Conservation (phyloP, 495 filamentous ascomycete genomes). For the Xylaria venustula region DNA sequence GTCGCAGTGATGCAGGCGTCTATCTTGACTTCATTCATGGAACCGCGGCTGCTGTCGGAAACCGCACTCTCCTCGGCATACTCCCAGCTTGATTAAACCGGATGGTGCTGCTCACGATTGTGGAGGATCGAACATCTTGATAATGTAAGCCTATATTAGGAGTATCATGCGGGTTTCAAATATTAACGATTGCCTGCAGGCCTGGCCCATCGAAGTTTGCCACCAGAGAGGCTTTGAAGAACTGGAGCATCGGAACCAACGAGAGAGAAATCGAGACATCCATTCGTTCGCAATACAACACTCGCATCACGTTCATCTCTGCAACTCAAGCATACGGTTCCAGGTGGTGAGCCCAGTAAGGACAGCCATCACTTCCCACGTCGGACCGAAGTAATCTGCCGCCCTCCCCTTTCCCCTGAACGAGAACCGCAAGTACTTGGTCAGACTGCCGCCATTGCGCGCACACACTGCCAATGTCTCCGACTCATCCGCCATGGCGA, state of each 20-base stretch:
- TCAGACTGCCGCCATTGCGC: background rate
- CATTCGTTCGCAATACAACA: no score
- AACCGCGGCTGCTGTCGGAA: background rate
- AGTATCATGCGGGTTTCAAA: background rate
- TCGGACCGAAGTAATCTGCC: background rate
- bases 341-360: background rate
- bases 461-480: background rate
- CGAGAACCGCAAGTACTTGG: background rate
- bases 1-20: background rate
- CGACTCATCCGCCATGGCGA: background rate
- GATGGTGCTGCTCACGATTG: background rate
- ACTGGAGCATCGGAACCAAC: no score
- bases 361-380: background rate
- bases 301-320: no score
- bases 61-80: background rate
- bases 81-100: background rate
- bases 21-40: background rate
- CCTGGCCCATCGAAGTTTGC: no score
- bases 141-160: background rate
- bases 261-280: no score
- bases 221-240: no score
- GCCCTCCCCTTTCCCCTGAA: background rate
- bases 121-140: background rate
- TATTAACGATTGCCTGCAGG: no score
- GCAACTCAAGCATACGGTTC: background rate